phyloP scores from a whole-genome alignment of 1,139 yeast species.

The Blastobotrys ciferrii region DNA sequence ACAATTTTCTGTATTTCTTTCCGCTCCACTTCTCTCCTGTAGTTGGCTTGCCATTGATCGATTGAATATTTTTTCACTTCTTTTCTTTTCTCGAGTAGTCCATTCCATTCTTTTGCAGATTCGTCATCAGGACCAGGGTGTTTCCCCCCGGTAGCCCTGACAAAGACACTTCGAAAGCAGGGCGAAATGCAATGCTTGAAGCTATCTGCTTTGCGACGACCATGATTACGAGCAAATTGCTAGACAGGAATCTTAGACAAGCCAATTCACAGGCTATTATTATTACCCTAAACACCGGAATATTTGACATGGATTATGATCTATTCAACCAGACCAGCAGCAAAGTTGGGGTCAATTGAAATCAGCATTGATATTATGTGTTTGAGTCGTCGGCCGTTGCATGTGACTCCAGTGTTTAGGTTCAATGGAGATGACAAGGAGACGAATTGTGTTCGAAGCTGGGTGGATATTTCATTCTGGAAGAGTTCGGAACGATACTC shows the following conservation, averaged over 20 bases:
- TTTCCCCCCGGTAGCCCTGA: too few species aligned
- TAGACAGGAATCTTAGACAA: conserved; percentile 82
- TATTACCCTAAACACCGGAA: conserved; percentile 89
- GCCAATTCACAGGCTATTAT: conserved; percentile 83
- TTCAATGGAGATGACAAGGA: conserved; percentile 48
- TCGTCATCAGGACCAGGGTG: too few species aligned
- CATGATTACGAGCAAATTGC: conserved; percentile 73
- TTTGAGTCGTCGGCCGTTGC: conserved; percentile 86
- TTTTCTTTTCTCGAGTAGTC: too few species aligned
- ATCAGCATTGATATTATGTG: conserved; percentile 87
- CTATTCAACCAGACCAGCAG: conserved; percentile 72
- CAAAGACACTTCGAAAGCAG: too few species aligned
- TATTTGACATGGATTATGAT: conserved; percentile 87
- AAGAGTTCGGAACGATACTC: conserved; percentile 44
- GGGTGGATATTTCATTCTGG: conserved; percentile 94
- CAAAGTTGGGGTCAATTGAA: conserved; percentile 72
- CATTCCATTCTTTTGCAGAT: too few species aligned
- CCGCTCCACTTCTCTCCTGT: too few species aligned
- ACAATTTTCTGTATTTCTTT: too few species aligned
- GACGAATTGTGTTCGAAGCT: conserved; percentile 82
- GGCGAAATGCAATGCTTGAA: too few species aligned
- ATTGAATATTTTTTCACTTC: too few species aligned
- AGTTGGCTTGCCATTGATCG: too few species aligned
- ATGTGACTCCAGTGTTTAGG: conserved; percentile 84
- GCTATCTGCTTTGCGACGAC: conserved; percentile 83